Evolutionary conservation across 169 alveolate species (phyloP), one percentile per base, ranked within the genome.

Genomic region (Cryptosporidium viatorum): DNA sequence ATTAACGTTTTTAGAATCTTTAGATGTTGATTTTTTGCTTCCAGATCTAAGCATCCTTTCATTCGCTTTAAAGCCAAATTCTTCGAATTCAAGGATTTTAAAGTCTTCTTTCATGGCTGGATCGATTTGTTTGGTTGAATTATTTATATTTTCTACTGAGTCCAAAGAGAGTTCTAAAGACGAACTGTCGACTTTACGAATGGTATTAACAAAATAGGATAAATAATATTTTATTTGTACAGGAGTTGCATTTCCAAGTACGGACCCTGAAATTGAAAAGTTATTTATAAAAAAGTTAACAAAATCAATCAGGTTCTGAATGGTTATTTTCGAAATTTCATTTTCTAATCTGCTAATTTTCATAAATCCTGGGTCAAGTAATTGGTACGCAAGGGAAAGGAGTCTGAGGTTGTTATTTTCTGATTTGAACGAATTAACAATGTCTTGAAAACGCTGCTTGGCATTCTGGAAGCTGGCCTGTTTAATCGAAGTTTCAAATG

Each of bases 361-460:
- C 37, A 73, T 29, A 73, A 73, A 73, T 12, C 86, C 86, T 35
- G 86, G 86, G 45, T 73, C 86, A 23, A 73, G 68, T 3, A 73
- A 23, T 59, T 73, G 70, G 23, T 73, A 73, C 7, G 86, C 55
- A 12, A 73, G 51, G 2, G 86, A 52, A 16, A 73, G 62, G n/a
- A 73, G 45, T 35, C 39, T 73, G 14, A 73, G 48, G 21, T 58
- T 58, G 4, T 73, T 71, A 29, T 73, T 59, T 31, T 73, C 86
- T 9, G 59, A 52, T 43, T 59, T 73, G 31, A 58, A 59, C 51
- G 26, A 35, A 58, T 59, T 23, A 58, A 55, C n/a, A 0, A 73
- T 31, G 7, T 59, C 51, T 41, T 35, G 43, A 39, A 73, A 39
- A 6, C 35, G 62, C 6, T 55, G 12, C 33, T 73, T 73, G 2